Evolutionary conservation across 2,329 filamentous ascomycete species (phyloP).

Genomic region (Didymellaceae sp.): DNA sequence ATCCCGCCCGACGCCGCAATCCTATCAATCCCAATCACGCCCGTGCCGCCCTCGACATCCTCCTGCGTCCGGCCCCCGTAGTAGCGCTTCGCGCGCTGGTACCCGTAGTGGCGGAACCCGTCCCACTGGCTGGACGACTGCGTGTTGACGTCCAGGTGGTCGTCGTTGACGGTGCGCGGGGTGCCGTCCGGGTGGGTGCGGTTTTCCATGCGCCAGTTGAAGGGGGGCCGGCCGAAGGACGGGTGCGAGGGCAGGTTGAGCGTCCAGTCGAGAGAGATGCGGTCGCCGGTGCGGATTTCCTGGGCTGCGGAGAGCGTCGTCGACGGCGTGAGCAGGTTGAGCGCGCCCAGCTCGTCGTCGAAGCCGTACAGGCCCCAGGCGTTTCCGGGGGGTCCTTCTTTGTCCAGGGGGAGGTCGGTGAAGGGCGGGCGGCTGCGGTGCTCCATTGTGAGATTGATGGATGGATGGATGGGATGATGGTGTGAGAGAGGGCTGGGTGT

Average conservation of each 20-base stretch:
- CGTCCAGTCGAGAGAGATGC: slow-evolving; percentile 50
- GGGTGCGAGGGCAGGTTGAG: slow-evolving; percentile 50
- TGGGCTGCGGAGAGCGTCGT: slow-evolving; percentile 51
- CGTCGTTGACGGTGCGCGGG: slow-evolving; percentile 46
- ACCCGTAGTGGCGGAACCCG: slow-evolving; percentile 51
- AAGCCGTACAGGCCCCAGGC: slow-evolving; percentile 64
- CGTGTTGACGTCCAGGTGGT: slow-evolving; percentile 47
- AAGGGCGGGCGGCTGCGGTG: slow-evolving; percentile 48
- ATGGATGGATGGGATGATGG: too few relatives aligned
- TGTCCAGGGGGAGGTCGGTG: slow-evolving; percentile 57
- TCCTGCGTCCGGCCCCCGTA: slow-evolving; percentile 52
- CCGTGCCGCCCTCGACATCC: slow-evolving; percentile 46
- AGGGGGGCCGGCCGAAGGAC: slow-evolving; percentile 45
- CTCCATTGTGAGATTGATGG: slow-evolving; percentile 24
- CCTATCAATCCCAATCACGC: slow-evolving; percentile 53
- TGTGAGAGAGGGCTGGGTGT: too few relatives aligned
- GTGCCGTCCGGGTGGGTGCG: slow-evolving; percentile 37
- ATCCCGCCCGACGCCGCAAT: slow-evolving; percentile 40
- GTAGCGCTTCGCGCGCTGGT: slow-evolving; percentile 51
- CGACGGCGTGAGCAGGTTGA: slow-evolving; percentile 62
- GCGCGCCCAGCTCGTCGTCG: slow-evolving; percentile 60
- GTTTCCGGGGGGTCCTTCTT: slow-evolving; percentile 59
- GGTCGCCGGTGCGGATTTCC: slow-evolving; percentile 54
- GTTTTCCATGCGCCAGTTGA: slow-evolving; percentile 39
- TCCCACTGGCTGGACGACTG: slow-evolving; percentile 50